phyloP scores from a whole-genome alignment of 768 basidiomycete species.

The Trametes coccinea region DNA sequence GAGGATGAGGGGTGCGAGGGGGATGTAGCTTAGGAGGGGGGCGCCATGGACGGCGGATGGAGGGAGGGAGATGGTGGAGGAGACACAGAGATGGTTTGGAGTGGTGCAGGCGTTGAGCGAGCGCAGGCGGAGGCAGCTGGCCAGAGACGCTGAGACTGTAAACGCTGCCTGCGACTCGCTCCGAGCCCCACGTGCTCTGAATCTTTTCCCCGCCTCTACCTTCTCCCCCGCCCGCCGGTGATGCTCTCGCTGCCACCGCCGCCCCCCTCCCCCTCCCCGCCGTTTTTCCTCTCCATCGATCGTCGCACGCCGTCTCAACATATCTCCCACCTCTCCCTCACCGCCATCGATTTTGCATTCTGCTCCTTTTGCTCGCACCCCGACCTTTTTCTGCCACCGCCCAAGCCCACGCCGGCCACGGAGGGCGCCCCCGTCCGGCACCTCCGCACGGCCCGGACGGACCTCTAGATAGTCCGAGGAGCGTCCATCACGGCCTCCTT shows the following conservation, averaged over 20 bases:
- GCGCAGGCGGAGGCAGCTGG: slow-evolving; percentile 7
- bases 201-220: neutral
- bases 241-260: neutral
- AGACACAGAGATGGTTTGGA: neutral
- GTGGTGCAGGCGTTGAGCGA: slow-evolving; percentile 2
- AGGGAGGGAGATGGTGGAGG: neutral
- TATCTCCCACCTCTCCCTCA: neutral
- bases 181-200: slow-evolving; percentile 1
- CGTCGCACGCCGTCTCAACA: neutral
- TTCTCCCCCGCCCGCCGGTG: neutral
- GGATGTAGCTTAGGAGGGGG: slow-evolving; percentile 1
- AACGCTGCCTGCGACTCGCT: neutral
- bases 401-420: neutral
- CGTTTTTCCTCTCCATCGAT: slow-evolving; percentile 2
- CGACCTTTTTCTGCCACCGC: too few species aligned
- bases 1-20: neutral
- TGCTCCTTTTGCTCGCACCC: too few species aligned
- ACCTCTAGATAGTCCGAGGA: slow-evolving; percentile 12
- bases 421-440: neutral
- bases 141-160: neutral
- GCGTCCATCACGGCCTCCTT: slow-evolving; percentile 9
- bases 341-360: too few species aligned
- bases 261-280: neutral
- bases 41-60: slow-evolving; percentile 18
- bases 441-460: slow-evolving; percentile 10